Evolutionary conservation across 2,329 filamentous ascomycete genomes (phyloP).

Genomic region (Penicillium corylophilum): DNA sequence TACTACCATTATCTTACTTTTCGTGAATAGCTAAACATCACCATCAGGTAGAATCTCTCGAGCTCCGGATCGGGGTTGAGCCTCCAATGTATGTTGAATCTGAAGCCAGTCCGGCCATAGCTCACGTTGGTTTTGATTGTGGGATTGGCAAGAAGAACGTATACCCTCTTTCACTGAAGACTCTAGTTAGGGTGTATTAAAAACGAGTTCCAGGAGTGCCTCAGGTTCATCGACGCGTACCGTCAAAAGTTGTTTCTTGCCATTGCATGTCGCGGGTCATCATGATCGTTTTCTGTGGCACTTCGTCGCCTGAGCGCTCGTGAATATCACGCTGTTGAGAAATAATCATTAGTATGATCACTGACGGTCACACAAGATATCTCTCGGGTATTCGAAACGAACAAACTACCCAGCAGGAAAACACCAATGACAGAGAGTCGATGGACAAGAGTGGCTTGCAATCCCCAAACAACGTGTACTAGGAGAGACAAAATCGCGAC

Average conservation of each 20-base stretch:
- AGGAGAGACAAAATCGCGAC: constrained; percentile 27
- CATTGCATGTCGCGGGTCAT: constrained; percentile 14
- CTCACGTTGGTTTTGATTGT: neutral
- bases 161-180: neutral
- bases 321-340: constrained; percentile 43
- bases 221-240: neutral
- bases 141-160: neutral
- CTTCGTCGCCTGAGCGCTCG: constrained; percentile 8
- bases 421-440: constrained; percentile 15
- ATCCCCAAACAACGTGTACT: constrained; percentile 24
- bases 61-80: neutral
- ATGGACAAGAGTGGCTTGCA: constrained; percentile 22
- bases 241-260: constrained; percentile 8
- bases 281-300: constrained; percentile 14
- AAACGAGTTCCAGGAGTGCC: neutral
- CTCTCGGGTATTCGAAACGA: neutral
- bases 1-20: neutral
- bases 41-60: neutral
- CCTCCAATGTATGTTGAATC: neutral
- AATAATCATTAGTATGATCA: neutral
- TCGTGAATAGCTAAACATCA: neutral
- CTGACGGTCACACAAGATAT: too few species aligned
- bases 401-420: constrained; percentile 18
- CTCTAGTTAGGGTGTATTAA: neutral
- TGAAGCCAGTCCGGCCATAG: neutral